Evolutionary conservation across 1,139 yeast genomes (phyloP), one percentile per base, ranked within the genome.

Genomic region (Yamadazyma sp.): DNA sequence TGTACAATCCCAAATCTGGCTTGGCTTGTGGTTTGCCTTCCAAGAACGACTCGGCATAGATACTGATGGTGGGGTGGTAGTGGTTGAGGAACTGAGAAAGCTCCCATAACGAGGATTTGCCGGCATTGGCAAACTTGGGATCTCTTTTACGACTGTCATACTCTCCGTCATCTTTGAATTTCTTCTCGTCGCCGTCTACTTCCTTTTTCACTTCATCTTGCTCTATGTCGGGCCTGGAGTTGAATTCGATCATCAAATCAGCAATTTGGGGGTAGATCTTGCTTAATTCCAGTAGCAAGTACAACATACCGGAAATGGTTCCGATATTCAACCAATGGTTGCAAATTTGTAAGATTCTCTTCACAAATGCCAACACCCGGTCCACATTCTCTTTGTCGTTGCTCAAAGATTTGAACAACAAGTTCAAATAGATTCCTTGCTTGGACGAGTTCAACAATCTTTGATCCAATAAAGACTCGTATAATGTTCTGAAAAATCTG

Each of bases 101-200:
- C 64, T 92, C 99, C 97, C 98, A 94, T 40, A 92, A 64, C 8
- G 91, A 83, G 1, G 96, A 73, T 36, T 75, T 75, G 38, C 79
- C 80, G 5, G 97, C 97, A 59, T 87, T 75, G 11, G 98, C 89
- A 61, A 64, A 88, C 47, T 77, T 75, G 15, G 99, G 99, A 62
- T 92, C 98, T 59, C 98, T 81, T 57, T 87, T 87, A 54, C 81
- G 81, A 24, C 95, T 81, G 58, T 94, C 98, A 58, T 92, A 92
- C n/a, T 53, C 61, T 24, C 47, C 50, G 25, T 45, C 40, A 27
- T 46, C 44, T 29, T 33, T 20, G 22, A 20, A 5, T 5, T 20
- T 5, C 8, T 20, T 20, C 8, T 20, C 8, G 22, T 20, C 22
- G 22, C 8, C 22, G n/a, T n/a, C n/a, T n/a, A n/a, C n/a, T n/a